Conservation (phyloP, 352 stramenopile genomes). For the Elongisporangium prolatum region DNA sequence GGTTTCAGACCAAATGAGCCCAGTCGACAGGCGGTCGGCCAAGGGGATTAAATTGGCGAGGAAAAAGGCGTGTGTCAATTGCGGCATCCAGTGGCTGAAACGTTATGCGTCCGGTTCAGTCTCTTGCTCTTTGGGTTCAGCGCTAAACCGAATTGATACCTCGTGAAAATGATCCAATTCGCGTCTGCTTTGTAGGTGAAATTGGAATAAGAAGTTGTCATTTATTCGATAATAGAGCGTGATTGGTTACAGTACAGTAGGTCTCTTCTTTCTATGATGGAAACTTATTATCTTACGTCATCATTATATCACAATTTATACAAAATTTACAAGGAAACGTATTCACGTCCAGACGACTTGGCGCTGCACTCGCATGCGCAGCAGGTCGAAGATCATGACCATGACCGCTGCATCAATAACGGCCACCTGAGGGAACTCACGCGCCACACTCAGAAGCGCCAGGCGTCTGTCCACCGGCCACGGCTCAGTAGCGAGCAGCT, state of each 20-base stretch:
- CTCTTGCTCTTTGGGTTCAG: not conserved
- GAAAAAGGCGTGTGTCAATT: not conserved
- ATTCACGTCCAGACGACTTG: conserved; percentile 31
- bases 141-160: not conserved
- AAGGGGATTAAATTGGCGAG: not conserved
- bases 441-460: conserved; percentile 19
- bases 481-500: conserved; percentile 16
- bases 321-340: not conserved
- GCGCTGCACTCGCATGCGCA: conserved; percentile 15
- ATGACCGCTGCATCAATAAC: conserved; percentile 22
- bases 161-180: not conserved
- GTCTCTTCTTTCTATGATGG: not conserved
- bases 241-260: too few relatives aligned
- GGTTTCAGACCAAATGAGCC: not conserved
- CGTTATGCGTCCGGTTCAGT: not conserved
- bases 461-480: conserved; percentile 14
- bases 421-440: conserved; percentile 3
- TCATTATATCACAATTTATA: not conserved
- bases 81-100: not conserved
- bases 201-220: not conserved
- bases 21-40: not conserved
- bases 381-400: conserved; percentile 24
- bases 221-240: not conserved
- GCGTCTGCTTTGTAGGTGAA: not conserved
- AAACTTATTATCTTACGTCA: not conserved